Conservation (phyloP, 768 basidiomycete species). For the Mycena galopus region DNA sequence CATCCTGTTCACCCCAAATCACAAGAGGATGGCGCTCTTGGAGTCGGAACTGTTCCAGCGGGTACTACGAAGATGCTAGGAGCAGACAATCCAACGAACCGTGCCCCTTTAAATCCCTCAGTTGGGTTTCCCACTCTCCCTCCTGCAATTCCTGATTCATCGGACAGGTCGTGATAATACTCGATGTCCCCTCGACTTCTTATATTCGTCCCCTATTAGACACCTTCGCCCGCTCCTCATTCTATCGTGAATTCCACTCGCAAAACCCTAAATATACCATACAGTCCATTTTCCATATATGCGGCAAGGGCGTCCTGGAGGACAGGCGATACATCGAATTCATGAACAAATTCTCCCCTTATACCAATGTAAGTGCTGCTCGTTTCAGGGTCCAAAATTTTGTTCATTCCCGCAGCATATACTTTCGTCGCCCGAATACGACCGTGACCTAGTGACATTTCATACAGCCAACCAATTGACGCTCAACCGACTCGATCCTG, state of each 20-base stretch:
- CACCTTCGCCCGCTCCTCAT: slow-evolving; percentile 58
- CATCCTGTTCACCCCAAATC: not conserved
- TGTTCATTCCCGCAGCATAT: slow-evolving; percentile 67
- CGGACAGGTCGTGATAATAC: slow-evolving; percentile 68
- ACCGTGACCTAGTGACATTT: slow-evolving; percentile 76
- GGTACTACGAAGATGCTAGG: not conserved
- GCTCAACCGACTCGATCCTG: slow-evolving; percentile 76
- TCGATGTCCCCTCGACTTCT: slow-evolving; percentile 75
- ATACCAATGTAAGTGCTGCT: slow-evolving; percentile 66
- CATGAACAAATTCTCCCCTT: slow-evolving; percentile 72
- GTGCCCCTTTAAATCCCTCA: slow-evolving; percentile 54
- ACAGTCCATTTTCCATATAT: slow-evolving; percentile 76
- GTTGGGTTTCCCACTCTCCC: slow-evolving; percentile 44
- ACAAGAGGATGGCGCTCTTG: not conserved
- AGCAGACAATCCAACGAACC: not conserved
- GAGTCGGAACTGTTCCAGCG: not conserved
- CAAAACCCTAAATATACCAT: slow-evolving; percentile 57
- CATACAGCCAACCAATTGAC: slow-evolving; percentile 77
- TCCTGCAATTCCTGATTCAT: not conserved
- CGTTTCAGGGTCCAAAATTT: not conserved
- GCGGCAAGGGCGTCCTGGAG: slow-evolving; percentile 78
- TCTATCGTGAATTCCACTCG: slow-evolving; percentile 63
- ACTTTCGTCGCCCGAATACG: slow-evolving; percentile 74
- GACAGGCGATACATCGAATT: slow-evolving; percentile 78
- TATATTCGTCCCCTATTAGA: slow-evolving; percentile 66